Evolutionary conservation across 495 filamentous ascomycete species (phyloP).

Genomic region (Pseudoneurospora amorphoporcata): DNA sequence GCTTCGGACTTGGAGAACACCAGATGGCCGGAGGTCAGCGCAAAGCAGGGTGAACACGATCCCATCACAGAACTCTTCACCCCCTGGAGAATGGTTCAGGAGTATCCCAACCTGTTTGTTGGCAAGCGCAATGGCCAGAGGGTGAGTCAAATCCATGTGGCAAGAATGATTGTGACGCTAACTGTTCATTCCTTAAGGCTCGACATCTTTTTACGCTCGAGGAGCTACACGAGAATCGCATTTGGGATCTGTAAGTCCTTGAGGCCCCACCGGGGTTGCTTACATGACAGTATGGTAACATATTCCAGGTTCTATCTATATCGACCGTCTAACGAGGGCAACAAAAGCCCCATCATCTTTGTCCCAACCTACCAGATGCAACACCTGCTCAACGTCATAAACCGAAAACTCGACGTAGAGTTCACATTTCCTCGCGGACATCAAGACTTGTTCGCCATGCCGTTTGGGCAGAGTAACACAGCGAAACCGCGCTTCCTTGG

Average conservation of each 20-base stretch:
- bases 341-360: constrained; percentile 46
- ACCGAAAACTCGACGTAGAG: constrained; percentile 32
- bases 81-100: constrained; percentile 47
- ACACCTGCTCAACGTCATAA: constrained; percentile 49
- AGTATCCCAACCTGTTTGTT: constrained; percentile 52
- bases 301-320: constrained; percentile 47
- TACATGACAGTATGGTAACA: neutral
- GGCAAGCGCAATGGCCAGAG: constrained; percentile 31
- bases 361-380: constrained; percentile 54
- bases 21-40: constrained; percentile 11
- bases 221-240: constrained; percentile 38
- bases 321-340: constrained; percentile 28
- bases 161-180: neutral
- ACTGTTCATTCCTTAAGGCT: constrained; percentile 20
- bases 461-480: constrained; percentile 45
- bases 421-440: constrained; percentile 42
- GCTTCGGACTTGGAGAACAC: constrained; percentile 8
- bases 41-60: constrained; percentile 19
- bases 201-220: constrained; percentile 47
- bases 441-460: constrained; percentile 41
- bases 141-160: constrained; percentile 18
- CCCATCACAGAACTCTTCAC: constrained; percentile 35
- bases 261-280: neutral
- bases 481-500: constrained; percentile 58
- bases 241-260: constrained; percentile 66